Percentiles rank a stretch among this genome's conserved stretches.
These are phyloP conservation scores for Arxiozyma heterogenica DNA, from an alignment of 1,139 yeast genomes.

Conservation along the genomic window DNA sequence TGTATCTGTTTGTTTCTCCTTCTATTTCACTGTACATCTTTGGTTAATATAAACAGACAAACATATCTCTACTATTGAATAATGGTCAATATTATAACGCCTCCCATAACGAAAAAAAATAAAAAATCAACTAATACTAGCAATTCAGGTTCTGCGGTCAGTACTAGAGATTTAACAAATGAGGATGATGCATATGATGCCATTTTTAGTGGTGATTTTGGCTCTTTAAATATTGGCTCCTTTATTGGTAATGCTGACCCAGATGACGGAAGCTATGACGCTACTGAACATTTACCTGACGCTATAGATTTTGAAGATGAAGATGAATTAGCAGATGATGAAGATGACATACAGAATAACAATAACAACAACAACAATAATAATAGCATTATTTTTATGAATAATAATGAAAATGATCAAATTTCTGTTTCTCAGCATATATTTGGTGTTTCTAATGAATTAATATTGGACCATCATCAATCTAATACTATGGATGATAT, in stretches of 20 bases:
- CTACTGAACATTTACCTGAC: constrained; percentile 68
- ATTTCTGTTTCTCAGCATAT: constrained; percentile 4
- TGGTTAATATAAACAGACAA: too few species aligned
- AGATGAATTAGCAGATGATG: constrained; percentile 90
- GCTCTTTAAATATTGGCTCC: constrained; percentile 31
- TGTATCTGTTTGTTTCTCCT: too few species aligned
- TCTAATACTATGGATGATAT: constrained; percentile 1
- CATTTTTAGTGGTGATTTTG: constrained; percentile 32
- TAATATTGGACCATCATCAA: constrained; percentile 6
- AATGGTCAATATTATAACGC: not conserved
- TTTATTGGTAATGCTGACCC: constrained; percentile 19
- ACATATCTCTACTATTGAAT: not conserved
- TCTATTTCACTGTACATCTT: too few species aligned
- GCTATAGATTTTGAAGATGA: constrained; percentile 95
- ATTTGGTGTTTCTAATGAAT: not conserved
- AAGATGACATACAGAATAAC: constrained; percentile 15
- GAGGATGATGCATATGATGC: constrained; percentile 35
- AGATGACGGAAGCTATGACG: constrained; percentile 19
- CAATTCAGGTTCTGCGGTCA: not conserved
- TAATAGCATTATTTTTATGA: not conserved
- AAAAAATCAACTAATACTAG: not conserved
- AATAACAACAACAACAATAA: not conserved
- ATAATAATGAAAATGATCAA: not conserved
- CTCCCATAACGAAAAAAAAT: not conserved
- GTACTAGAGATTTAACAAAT: constrained; percentile 22